Base-by-base conservation (phyloP, 2,329 filamentous ascomycete genomes). In the Penicillium frequentans region DNA sequence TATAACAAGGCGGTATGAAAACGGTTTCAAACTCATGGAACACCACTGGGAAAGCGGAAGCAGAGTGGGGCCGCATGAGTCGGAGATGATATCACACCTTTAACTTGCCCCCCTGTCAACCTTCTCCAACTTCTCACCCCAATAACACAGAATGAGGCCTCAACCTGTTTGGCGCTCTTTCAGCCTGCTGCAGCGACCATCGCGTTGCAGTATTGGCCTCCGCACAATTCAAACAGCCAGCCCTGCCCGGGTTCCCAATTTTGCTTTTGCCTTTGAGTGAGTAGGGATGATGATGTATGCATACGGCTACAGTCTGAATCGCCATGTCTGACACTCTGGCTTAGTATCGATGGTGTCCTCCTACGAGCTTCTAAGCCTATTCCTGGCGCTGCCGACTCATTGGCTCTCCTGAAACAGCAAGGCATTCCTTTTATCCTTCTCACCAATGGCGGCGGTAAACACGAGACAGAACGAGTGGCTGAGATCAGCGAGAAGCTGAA, bases 371-470 rank as follows among this genome's bases (percentile, higher is more conserved):
- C 89, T 4, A 85, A 87, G 60, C 87, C 90, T 3, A 87, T 98
- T 47, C 89, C 91, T 1, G 89, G 90, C 31, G 93, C 95, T 1
- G 80, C 85, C 1, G 82, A 90, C 68, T 84, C 92, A 14, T 83
- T 99, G 21, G 78, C 81, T 29, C 88, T 86, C 68, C 86, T 98
- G 21, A 86, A 92, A 65, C 77, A 82, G 47, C 83, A 92, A 68
- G 81, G 84, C 47, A 91, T 97, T 46, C 93, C 93, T 13, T 98
- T 96, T 77, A 93, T 99, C 68, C 85, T 99, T 33, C 82, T 99
- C 61, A 99, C 95, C 57, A 99, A 99, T 75, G 95, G 95, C 65
- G 95, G 95, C 43, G 95, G 95, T 56, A 91, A 89, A 70, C 85
- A 87, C 61, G 93, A 98, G 75, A 79, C 79, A 3, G 87, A 90